Conservation (phyloP, 129 eudicot species). For the Centrapalus pauciflorus region DNA sequence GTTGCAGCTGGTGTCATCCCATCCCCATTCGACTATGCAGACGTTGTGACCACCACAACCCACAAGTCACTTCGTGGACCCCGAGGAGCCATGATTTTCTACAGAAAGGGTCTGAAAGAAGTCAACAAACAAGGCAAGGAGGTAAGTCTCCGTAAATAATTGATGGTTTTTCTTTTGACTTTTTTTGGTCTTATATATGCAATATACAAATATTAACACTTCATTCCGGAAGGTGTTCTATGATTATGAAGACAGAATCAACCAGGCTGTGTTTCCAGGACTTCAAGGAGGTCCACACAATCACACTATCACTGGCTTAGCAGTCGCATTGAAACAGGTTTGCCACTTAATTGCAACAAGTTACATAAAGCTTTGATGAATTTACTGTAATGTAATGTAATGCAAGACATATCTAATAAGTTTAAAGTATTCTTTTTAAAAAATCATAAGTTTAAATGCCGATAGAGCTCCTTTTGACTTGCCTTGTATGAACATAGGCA, state of each 20-base stretch:
- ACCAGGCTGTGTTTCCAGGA: slow-evolving; percentile 99
- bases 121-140: slow-evolving; percentile 91
- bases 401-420: too few species aligned
- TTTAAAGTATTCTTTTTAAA: background rate
- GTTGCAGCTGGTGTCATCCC: slow-evolving; percentile 96
- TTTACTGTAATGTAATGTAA: too few species aligned
- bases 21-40: slow-evolving; percentile 92
- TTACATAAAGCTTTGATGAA: background rate
- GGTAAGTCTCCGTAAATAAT: slow-evolving; percentile 22
- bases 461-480: background rate
- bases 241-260: slow-evolving; percentile 93
- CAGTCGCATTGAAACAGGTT: slow-evolving; percentile 99
- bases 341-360: background rate
- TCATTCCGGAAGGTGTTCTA: slow-evolving; percentile 60
- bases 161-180: background rate
- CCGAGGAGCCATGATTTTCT: slow-evolving; percentile 98
- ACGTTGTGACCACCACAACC: slow-evolving; percentile 91
- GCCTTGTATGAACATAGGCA: slow-evolving; percentile 50
- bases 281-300: slow-evolving; percentile 99
- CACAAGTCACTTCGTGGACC: slow-evolving; percentile 99
- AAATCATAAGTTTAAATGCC: background rate
- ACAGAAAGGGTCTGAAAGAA: slow-evolving; percentile 87
- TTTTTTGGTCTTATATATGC: background rate
- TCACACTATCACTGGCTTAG: slow-evolving; percentile 94
- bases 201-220: background rate